These are phyloP conservation scores for Actinomortierella wolfii DNA, from an alignment of 371 early-diverging fungal genomes.

Conservation along the genomic window DNA sequence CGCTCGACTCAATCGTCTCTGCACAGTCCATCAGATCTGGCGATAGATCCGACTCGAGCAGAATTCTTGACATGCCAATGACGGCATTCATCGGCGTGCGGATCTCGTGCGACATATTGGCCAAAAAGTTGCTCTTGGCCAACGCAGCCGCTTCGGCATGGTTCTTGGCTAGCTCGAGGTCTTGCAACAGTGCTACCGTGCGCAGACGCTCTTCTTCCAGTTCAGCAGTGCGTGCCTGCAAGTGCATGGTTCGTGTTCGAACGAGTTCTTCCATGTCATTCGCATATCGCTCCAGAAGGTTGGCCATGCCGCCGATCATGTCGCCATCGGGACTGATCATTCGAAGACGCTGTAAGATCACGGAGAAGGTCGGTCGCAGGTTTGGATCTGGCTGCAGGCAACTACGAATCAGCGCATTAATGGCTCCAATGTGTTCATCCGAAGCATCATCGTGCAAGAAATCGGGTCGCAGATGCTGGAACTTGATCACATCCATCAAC, in stretches of 20 bases:
- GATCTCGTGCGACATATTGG: conserved; percentile 68
- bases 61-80: conserved; percentile 68
- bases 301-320: conserved; percentile 60
- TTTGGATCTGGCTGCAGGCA: conserved; percentile 48
- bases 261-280: conserved; percentile 61
- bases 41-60: conserved; percentile 66
- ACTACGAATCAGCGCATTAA: conserved; percentile 49
- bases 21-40: conserved; percentile 69
- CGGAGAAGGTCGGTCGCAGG: conserved; percentile 46
- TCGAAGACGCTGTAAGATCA: conserved; percentile 46
- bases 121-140: conserved; percentile 59
- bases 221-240: conserved; percentile 57
- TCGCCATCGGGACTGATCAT: conserved; percentile 53
- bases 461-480: conserved; percentile 31
- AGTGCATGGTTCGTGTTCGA: conserved; percentile 50
- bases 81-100: conserved; percentile 62
- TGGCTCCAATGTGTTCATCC: conserved; percentile 48
- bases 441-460: conserved; percentile 41
- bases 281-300: conserved; percentile 55
- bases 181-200: conserved; percentile 42
- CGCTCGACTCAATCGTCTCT: conserved; percentile 68
- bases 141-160: conserved; percentile 57
- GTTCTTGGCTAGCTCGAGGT: conserved; percentile 55
- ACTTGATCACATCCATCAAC: conserved; percentile 31
- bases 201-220: conserved; percentile 55